Conservation (phyloP, 768 basidiomycete genomes). For the Rhodotorula sphaerocarpa region DNA sequence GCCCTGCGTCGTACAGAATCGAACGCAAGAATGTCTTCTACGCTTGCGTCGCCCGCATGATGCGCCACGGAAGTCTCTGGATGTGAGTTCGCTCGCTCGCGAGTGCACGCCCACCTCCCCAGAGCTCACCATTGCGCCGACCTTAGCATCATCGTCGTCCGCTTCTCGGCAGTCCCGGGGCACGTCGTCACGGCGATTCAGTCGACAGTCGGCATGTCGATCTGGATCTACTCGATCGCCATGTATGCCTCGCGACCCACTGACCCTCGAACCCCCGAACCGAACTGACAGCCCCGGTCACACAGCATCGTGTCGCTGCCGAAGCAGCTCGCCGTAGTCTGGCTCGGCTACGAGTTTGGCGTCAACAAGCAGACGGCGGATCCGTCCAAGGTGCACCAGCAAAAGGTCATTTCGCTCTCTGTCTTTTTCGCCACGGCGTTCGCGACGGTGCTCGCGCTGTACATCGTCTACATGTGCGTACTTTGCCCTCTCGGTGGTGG, state of each 20-base stretch:
- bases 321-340: slow-evolving; percentile 31
- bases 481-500: background rate
- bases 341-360: slow-evolving; percentile 12
- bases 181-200: slow-evolving; percentile 37
- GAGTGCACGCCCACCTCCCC: too few relatives aligned
- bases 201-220: slow-evolving; percentile 28
- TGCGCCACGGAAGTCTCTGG: slow-evolving; percentile 25
- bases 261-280: too few relatives aligned
- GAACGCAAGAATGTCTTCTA: slow-evolving; percentile 28
- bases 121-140: background rate
- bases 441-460: slow-evolving; percentile 1
- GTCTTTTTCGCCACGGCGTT: slow-evolving; percentile 1
- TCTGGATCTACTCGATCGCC: slow-evolving; percentile 24
- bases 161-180: slow-evolving; percentile 28
- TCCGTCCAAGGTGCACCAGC: background rate
- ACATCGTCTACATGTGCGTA: background rate
- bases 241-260: background rate
- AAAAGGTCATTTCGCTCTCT: background rate
- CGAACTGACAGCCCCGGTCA: too few relatives aligned
- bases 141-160: slow-evolving; percentile 20
- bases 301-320: slow-evolving; percentile 21
- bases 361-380: background rate
- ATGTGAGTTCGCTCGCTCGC: background rate
- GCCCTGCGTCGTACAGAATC: background rate
- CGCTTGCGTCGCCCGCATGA: slow-evolving; percentile 32